These are phyloP conservation scores for Sclerotinia sclerotiorum DNA, from an alignment of 2,329 filamentous ascomycete species.

Conservation along the genomic window DNA sequence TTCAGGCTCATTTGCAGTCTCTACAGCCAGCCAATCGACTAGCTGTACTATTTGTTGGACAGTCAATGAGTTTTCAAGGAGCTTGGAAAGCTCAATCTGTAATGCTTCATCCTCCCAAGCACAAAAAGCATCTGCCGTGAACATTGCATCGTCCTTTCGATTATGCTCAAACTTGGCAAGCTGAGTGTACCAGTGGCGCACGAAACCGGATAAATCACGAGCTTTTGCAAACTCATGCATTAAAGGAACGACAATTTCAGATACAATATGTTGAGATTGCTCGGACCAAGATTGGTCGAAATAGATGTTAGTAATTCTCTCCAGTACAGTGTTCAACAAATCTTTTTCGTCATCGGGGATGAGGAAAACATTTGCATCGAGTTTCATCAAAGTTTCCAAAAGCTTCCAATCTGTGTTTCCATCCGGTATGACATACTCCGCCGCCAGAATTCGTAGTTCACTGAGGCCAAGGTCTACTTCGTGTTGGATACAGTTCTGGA, in stretches of 20 bases:
- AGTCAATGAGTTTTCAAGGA: conserved; percentile 44
- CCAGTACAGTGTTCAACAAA: conserved; percentile 40
- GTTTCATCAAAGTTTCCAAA: conserved; percentile 45
- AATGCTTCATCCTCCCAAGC: conserved; percentile 40
- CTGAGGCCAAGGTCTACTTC: conserved; percentile 41
- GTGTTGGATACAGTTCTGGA: conserved; percentile 42
- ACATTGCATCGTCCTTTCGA: conserved; percentile 25
- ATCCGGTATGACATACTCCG: conserved; percentile 34
- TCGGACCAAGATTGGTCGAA: conserved; percentile 30
- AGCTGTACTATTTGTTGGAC: conserved; percentile 43
- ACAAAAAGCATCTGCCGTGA: conserved; percentile 27
- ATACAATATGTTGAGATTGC: conserved; percentile 38
- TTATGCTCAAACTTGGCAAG: conserved; percentile 37
- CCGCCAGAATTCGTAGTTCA: conserved; percentile 40
- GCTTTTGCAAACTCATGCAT: conserved; percentile 45
- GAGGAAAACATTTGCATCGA: conserved; percentile 49
- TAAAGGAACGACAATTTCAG: conserved; percentile 43
- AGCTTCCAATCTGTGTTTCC: conserved; percentile 44
- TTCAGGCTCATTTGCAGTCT: conserved; percentile 32
- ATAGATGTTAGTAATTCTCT: conserved; percentile 37
- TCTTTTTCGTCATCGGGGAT: conserved; percentile 39
- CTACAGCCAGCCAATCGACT: conserved; percentile 41
- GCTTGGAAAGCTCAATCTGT: conserved; percentile 32
- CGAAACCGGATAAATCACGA: conserved; percentile 45
- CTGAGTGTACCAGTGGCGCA: conserved; percentile 43